Evolutionary conservation across 441 rosid species (phyloP).

Genomic region (Croton laevigatus): DNA sequence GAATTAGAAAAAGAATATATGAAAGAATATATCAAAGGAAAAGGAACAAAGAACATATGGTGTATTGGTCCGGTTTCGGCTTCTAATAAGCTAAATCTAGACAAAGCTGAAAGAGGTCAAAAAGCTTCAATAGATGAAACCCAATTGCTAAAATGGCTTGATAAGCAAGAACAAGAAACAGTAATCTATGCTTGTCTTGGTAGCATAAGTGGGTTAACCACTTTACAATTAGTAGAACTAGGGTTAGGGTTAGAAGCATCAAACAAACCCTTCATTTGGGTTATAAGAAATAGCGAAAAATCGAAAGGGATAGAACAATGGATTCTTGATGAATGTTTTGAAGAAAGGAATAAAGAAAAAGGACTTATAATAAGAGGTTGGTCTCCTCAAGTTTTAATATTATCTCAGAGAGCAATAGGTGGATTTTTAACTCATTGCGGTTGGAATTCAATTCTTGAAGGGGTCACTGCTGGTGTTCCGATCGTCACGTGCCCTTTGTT

Average conservation of each 20-base stretch:
- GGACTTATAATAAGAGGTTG: constrained; percentile 48
- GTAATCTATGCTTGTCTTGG: constrained; percentile 47
- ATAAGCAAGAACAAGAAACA: constrained; percentile 24
- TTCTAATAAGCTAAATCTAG: constrained; percentile 25
- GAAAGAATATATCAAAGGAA: constrained; percentile 22
- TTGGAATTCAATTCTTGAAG: background rate
- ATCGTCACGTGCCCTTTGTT: background rate
- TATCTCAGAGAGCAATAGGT: background rate
- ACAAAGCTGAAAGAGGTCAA: constrained; percentile 39
- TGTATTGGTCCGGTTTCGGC: constrained; percentile 48
- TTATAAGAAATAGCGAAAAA: constrained; percentile 32
- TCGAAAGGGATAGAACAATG: constrained; percentile 23
- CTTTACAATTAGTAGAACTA: constrained; percentile 37
- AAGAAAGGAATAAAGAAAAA: constrained; percentile 33
- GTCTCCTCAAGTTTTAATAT: constrained; percentile 40
- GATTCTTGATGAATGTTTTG: constrained; percentile 22
- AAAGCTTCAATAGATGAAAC: constrained; percentile 16
- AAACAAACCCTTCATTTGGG: constrained; percentile 50
- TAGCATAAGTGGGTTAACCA: constrained; percentile 32
- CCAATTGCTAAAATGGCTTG: constrained; percentile 37
- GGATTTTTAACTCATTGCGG: background rate
- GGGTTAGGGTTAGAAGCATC: constrained; percentile 46
- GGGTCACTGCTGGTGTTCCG: background rate
- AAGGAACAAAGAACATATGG: constrained; percentile 33
- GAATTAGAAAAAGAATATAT: constrained; percentile 41